Evolutionary conservation across 1,284 basidiomycete species (phyloP), one percentile per base, ranked within the genome.

Genomic region (Sanghuangporus sanghuang): DNA sequence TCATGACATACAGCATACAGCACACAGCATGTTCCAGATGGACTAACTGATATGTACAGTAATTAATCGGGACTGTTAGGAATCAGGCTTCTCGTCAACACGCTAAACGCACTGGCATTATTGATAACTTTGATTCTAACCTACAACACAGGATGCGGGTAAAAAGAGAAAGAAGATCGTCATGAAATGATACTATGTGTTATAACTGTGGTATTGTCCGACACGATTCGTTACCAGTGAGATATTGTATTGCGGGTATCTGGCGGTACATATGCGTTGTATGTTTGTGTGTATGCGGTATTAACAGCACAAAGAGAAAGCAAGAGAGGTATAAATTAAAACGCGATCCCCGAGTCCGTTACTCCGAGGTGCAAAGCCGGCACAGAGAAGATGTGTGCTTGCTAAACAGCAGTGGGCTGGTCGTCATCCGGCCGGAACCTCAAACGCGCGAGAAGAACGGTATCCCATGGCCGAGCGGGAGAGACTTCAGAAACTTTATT

Each of bases 391-490:
- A 32, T 32, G 27, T 32, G 27, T 32, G 3, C 27, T 32, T 32
- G 27, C 16, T 70, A 83, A 65, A 79, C 69, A 11, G 81, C 79
- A 11, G 84, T 85, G 4, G 84, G 82, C 46, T 84, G 82, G 11
- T 72, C 63, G n/a, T 72, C 73, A 67, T 85, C 84, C 3, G 84
- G 80, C 63, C 81, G 83, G 73, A 85, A 86, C 50, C 84, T 73
- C 59, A 85, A 71, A 18, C 82, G 75, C 23, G 84, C 82, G 39
- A 86, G 68, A 1, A 86, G 71, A 1, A 85, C 74, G 0, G 80
- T 76, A 62, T 83, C 73, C 79, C 75, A 81, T 2, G 66, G 64
- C 6, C 64, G 66, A 1, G 69, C 64, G 6, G 61, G 57, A 21
- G 68, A 71, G 12, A 70, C 68, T 3, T 54, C 52, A 1, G 87